phyloP scores from a whole-genome alignment of 371 early-diverging fungal genomes.

The Lichtheimia ornata region DNA sequence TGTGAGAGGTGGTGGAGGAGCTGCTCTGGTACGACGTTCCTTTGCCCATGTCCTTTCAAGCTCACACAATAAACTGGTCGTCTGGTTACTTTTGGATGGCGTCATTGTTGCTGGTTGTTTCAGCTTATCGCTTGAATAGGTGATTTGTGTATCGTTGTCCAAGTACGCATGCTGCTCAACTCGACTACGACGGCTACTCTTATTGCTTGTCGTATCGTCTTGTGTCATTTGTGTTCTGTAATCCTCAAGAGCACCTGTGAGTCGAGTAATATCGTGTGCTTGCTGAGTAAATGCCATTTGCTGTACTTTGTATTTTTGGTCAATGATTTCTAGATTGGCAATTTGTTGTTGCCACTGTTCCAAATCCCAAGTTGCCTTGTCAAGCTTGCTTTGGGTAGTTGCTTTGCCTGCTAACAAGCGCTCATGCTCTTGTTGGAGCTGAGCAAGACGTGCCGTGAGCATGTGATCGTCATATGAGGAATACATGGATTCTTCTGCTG shows the following conservation, averaged over 20 bases:
- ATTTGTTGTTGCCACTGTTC: constrained; percentile 8
- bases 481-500: not conserved
- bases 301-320: not conserved
- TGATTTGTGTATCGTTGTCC: too few relatives aligned
- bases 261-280: constrained; percentile 3
- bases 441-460: not conserved
- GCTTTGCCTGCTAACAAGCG: constrained; percentile 5
- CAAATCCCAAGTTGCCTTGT: constrained; percentile 2
- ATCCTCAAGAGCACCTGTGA: constrained; percentile 1
- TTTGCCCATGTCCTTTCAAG: constrained; percentile 7
- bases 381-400: constrained; percentile 4
- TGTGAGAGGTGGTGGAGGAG: constrained; percentile 1
- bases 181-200: too few relatives aligned
- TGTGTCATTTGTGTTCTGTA: constrained; percentile 5
- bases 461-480: not conserved
- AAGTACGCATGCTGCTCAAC: too few relatives aligned
- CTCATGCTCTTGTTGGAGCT: constrained; percentile 5
- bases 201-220: too few relatives aligned
- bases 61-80: constrained; percentile 5
- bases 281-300: constrained; percentile 1
- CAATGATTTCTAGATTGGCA: constrained; percentile 5
- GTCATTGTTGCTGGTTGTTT: not conserved
- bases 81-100: constrained; percentile 5
- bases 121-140: not conserved
- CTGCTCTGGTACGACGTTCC: not conserved